These are phyloP conservation scores for Cryptococcus sp. DNA, from an alignment of 1,284 basidiomycete species.

Conservation along the genomic window DNA sequence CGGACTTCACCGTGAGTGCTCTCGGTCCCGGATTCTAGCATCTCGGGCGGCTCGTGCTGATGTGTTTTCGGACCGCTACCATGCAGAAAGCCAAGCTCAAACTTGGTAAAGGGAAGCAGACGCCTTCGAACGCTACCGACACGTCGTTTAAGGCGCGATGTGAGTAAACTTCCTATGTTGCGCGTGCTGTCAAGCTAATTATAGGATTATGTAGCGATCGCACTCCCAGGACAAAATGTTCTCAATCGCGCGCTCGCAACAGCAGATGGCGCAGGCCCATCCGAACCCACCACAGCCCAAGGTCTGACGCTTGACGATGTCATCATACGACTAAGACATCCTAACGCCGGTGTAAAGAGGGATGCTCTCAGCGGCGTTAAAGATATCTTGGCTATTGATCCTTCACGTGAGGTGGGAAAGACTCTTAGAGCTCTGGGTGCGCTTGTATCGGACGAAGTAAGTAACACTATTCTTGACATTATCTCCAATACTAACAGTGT, in stretches of 20 bases:
- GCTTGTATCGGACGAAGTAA: slow-evolving; percentile 77
- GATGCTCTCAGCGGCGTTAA: slow-evolving; percentile 80
- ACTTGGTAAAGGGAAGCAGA: slow-evolving; percentile 89
- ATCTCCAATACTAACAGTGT: too few relatives aligned
- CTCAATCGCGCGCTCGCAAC: slow-evolving; percentile 37
- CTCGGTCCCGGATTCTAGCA: not conserved
- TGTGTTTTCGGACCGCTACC: not conserved
- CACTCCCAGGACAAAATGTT: slow-evolving; percentile 76
- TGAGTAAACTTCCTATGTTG: slow-evolving; percentile 49
- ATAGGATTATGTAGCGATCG: slow-evolving; percentile 67
- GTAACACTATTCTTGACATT: slow-evolving; percentile 5
- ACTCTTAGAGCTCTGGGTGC: slow-evolving; percentile 70
- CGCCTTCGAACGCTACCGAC: slow-evolving; percentile 81
- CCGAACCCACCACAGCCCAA: slow-evolving; percentile 74
- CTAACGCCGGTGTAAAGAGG: slow-evolving; percentile 71
- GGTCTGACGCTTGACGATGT: slow-evolving; percentile 79
- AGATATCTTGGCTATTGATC: slow-evolving; percentile 70
- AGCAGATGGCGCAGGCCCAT: slow-evolving; percentile 17
- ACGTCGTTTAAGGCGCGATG: slow-evolving; percentile 94
- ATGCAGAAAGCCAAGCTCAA: slow-evolving; percentile 90
- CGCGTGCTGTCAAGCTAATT: not conserved
- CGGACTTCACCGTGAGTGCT: slow-evolving; percentile 74
- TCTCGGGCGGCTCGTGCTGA: not conserved
- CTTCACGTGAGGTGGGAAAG: slow-evolving; percentile 63
- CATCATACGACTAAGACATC: slow-evolving; percentile 77